phyloP scores from a whole-genome alignment of 108 stramenopile species.

The Cyclotella sp. region DNA sequence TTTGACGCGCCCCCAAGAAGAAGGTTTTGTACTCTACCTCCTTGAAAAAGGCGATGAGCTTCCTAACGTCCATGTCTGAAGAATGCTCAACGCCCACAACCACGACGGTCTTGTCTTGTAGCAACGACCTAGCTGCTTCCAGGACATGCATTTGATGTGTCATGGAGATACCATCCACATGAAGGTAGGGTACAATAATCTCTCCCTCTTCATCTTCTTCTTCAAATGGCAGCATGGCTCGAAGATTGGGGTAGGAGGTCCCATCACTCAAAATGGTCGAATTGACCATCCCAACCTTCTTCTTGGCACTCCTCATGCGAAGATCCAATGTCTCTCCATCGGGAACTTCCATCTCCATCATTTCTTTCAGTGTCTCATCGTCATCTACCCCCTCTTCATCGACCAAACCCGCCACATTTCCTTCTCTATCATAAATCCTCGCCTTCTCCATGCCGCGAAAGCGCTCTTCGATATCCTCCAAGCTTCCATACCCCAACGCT shows the following conservation, averaged over 20 bases:
- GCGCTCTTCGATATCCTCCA: slow-evolving; percentile 52
- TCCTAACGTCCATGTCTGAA: slow-evolving; percentile 52
- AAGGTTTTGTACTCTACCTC: slow-evolving; percentile 63
- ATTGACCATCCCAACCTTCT: slow-evolving; percentile 15
- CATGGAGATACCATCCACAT: slow-evolving; percentile 57
- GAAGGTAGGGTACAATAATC: slow-evolving; percentile 64
- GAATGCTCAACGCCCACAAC: slow-evolving; percentile 61
- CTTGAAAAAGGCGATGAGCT: slow-evolving; percentile 56
- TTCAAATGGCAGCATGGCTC: slow-evolving; percentile 50
- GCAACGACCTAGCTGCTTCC: slow-evolving; percentile 40
- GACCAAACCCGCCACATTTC: slow-evolving; percentile 54
- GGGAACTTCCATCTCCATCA: slow-evolving; percentile 40
- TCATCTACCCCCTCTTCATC: slow-evolving; percentile 53
- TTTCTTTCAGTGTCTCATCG: slow-evolving; percentile 44
- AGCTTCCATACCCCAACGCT: slow-evolving; percentile 56
- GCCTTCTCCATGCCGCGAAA: slow-evolving; percentile 51
- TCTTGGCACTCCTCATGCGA: slow-evolving; percentile 32
- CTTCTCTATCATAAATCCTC: slow-evolving; percentile 58
- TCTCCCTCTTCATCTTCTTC: slow-evolving; percentile 59
- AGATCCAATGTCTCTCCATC: slow-evolving; percentile 49
- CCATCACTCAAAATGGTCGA: slow-evolving; percentile 37
- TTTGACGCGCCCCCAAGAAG: slow-evolving; percentile 55
- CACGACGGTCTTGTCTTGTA: slow-evolving; percentile 50
- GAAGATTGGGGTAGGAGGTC: slow-evolving; percentile 46
- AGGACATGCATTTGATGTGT: slow-evolving; percentile 50